Evolutionary conservation across 2,329 filamentous ascomycete genomes (phyloP), one percentile per base, ranked within the genome.

Genomic region (Parascedosporium putredinis): DNA sequence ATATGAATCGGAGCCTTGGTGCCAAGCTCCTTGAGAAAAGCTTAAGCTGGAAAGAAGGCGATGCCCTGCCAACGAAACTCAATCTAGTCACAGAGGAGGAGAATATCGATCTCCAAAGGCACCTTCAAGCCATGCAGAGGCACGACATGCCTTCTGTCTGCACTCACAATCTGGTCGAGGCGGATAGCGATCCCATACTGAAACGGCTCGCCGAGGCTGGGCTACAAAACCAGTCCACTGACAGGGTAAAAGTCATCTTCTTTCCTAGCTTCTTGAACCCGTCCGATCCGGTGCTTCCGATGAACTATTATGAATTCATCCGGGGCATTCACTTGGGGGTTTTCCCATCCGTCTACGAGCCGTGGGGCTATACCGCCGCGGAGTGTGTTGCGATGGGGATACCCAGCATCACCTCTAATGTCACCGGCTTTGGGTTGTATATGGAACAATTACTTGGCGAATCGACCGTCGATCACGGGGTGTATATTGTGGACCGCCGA

Each of bases 401-500:
- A 36, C 93, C 93, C 40, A 95, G 88, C 67, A 96, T 98, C 68
- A 97, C 93, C 9, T 97, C 93, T 24, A 98, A 98, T 67, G 73
- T 98, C 42, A 97, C 93, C 5, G 93, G 93, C 18, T 98, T 98
- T 61, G 93, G 93, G 46, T 97, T 93, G 69, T 97, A 98, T 68
- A 97, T 98, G 93, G 93, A 98, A 67, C 93, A 98, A 68, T 72
- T 97, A 57, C 97, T 98, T 56, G 91, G 97, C 69, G 97, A 97
- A 34, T 3, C 20, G 4, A 94, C 91, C 38, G 86, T 85, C 56
- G 93, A 98, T 67, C 97, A 98, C 62, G 93, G 93, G 57, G 97
- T 98, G 68, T 97, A 97, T 74, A 97, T 98, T 65, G 89, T 98
- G 43, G 93, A 98, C 65, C 87, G 93, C 51, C 83, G 93, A 45